Base-by-base conservation (phyloP, 345 rosid species). In the Salix exigua region DNA sequence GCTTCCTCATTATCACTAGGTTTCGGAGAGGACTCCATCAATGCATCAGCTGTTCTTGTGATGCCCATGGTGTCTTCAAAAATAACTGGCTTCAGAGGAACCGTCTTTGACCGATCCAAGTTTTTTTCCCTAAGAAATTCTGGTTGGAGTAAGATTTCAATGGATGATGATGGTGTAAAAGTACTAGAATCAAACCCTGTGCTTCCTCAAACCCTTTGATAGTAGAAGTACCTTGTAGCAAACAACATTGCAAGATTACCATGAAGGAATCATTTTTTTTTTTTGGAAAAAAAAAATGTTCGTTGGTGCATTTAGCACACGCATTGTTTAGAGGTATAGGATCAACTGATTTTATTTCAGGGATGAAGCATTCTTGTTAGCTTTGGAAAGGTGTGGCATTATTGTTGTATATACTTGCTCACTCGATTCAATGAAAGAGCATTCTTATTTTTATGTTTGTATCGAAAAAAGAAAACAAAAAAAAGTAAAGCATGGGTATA, bases 1-100 rank as follows among this genome's bases (percentile, higher is more conserved):
- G 93, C 91, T 66, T 91, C 90, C 70, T 84, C 91, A 14, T 75
- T 90, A 16, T 86, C 93, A 7, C 85, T 92, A 44, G 96, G 98
- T 68, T 86, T 93, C 25, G 92, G 92, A 1, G 99, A 93, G 73
- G 99, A 93, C 75, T 88, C 99, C 0, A 93, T 96, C 70, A 93
- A 89, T n/a, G 98, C 99, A 75, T 93, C 99, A 6, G 98, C 99
- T 9, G 77, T 93, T 72, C 88, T 96, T 1, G 99, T 96, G 64
- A 96, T 96, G 98, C 99, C 98, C 21, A 96, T 96, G 98, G 89
- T 96, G 63, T 96, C 98, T 23, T 93, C 99, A 23, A 96, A 88
- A 88, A 89, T 89, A 13, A 92, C 95, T 53, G 98, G 96, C 44
- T 96, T 93, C 68, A 87, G 98, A 84, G 93, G 94, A 69, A 90